phyloP scores from a whole-genome alignment of 2,329 filamentous ascomycete genomes.

The Neonectria faginata region DNA sequence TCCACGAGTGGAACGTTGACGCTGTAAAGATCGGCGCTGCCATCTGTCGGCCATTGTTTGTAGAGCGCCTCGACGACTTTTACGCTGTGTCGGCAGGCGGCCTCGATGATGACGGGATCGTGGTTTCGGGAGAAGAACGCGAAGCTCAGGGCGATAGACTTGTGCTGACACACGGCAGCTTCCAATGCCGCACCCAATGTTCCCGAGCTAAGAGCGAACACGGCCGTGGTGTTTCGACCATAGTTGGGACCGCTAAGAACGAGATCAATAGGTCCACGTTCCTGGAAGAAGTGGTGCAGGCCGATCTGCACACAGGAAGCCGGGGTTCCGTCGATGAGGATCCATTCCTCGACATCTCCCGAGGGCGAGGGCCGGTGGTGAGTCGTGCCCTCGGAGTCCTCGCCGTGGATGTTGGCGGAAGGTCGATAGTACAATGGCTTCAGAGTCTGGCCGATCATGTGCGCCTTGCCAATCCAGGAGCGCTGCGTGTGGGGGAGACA shows the following conservation, averaged over 20 bases:
- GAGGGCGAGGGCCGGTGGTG: slow-evolving; percentile 68
- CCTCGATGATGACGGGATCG: slow-evolving; percentile 82
- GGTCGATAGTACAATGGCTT: slow-evolving; percentile 86
- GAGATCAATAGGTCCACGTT: slow-evolving; percentile 78
- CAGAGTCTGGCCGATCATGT: slow-evolving; percentile 90
- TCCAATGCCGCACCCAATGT: slow-evolving; percentile 83
- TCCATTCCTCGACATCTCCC: slow-evolving; percentile 77
- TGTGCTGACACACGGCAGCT: slow-evolving; percentile 76
- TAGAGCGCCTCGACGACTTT: slow-evolving; percentile 83
- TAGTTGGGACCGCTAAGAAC: slow-evolving; percentile 87
- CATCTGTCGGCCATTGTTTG: slow-evolving; percentile 76
- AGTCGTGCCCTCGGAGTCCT: slow-evolving; percentile 70
- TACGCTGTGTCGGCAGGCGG: slow-evolving; percentile 79
- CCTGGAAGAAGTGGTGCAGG: slow-evolving; percentile 81
- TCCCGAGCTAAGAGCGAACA: slow-evolving; percentile 82
- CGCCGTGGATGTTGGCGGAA: slow-evolving; percentile 55
- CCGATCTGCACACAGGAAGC: slow-evolving; percentile 87
- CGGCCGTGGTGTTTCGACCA: slow-evolving; percentile 82
- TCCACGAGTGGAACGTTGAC: slow-evolving; percentile 91
- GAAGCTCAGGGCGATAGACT: slow-evolving; percentile 85
- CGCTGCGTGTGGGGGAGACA: slow-evolving; percentile 91
- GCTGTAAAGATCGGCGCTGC: slow-evolving; percentile 83
- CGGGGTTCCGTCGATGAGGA: slow-evolving; percentile 83
- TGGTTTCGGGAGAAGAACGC: slow-evolving; percentile 91
- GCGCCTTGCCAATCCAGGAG: slow-evolving; percentile 98